Conservation (phyloP, 140 eudicot genomes). For the Cichorium intybus region DNA sequence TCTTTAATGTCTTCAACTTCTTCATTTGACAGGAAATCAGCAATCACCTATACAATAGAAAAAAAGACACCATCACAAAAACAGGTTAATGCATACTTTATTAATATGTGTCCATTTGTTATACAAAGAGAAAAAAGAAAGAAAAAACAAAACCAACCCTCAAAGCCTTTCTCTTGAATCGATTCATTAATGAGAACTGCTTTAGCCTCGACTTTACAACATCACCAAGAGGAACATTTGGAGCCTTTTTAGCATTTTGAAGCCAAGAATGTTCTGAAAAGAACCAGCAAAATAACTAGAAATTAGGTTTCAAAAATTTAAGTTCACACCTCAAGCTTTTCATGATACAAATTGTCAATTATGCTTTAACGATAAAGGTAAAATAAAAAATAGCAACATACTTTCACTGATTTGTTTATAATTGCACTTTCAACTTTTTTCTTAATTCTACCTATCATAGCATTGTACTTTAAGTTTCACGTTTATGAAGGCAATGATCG, state of each 20-base stretch:
- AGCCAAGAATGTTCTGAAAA: conserved; percentile 83
- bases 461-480: no score
- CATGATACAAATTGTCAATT: background rate
- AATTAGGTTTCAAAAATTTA: no score
- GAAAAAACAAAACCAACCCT: conserved; percentile 46
- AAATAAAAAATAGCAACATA: no score
- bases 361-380: background rate
- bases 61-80: background rate
- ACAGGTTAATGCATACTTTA: conserved; percentile 1
- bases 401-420: no score
- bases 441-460: no score
- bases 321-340: no score
- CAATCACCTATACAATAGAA: conserved; percentile 68
- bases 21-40: conserved; percentile 79
- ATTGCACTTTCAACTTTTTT: background rate
- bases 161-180: conserved; percentile 92
- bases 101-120: background rate
- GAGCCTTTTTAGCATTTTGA: conserved; percentile 87
- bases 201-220: conserved; percentile 89
- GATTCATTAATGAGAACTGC: conserved; percentile 91
- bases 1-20: conserved; percentile 88
- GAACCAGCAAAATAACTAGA: background rate
- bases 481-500: no score
- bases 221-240: conserved; percentile 93
- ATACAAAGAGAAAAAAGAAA: background rate